phyloP scores from a whole-genome alignment of 1,284 basidiomycete species.

The Leccinum angustisporum region DNA sequence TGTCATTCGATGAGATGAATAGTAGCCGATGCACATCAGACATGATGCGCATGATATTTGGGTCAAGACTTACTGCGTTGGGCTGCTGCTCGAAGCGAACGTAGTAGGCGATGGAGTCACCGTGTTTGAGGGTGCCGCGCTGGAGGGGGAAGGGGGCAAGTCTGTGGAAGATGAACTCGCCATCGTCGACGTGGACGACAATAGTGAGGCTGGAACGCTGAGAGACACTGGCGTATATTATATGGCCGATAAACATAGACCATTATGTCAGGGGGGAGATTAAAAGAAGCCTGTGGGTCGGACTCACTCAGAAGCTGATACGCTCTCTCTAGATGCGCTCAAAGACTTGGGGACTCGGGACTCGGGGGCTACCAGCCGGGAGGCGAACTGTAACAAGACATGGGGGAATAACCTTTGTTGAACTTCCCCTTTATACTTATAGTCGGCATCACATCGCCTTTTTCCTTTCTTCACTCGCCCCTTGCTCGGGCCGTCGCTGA shows the following conservation, averaged over 20 bases:
- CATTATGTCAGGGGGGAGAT: neutral
- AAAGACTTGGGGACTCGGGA: neutral
- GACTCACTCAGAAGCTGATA: neutral
- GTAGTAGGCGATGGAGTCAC: neutral
- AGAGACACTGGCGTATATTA: neutral
- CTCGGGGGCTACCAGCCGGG: neutral
- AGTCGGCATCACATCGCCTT: neutral
- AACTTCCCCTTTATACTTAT: neutral
- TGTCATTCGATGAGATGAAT: neutral
- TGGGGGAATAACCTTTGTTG: neutral
- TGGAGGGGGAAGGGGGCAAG: neutral
- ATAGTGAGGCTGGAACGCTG: neutral
- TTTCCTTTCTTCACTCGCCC: neutral
- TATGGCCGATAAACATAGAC: neutral
- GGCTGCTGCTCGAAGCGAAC: neutral
- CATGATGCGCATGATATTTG: neutral
- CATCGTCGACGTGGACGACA: neutral
- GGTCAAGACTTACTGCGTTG: conserved; percentile 6
- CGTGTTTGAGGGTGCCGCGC: neutral
- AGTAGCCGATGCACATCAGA: neutral
- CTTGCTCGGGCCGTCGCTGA: no score
- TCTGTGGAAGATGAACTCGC: neutral
- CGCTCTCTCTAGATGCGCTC: neutral
- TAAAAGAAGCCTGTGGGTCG: neutral
- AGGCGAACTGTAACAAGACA: neutral